A percentile compares a stretch with the other conserved stretches of the same genome.
Evolutionary conservation across 345 rosid species (phyloP).

Genomic region (Heritiera fomes): DNA sequence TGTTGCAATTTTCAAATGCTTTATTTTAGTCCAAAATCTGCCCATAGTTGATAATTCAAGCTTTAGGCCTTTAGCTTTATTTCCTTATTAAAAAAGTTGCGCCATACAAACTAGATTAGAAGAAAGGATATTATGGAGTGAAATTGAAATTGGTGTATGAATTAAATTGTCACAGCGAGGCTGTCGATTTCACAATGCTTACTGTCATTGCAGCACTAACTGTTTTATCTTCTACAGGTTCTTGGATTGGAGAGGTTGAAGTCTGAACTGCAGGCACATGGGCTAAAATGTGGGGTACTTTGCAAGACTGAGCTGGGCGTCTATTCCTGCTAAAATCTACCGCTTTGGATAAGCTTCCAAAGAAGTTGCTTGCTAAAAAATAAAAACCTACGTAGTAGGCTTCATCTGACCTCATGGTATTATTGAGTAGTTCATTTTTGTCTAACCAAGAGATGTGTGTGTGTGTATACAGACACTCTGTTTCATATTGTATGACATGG

Average conservation of each 20-base stretch:
- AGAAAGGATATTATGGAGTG: background rate
- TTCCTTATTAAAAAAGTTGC: background rate
- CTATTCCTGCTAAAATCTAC: constrained; percentile 73
- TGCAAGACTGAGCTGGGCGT: constrained; percentile 87
- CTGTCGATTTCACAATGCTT: background rate
- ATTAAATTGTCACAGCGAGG: background rate
- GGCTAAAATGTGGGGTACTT: constrained; percentile 91
- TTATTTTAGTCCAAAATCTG: background rate
- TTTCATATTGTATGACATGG: background rate
- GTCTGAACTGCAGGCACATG: constrained; percentile 63
- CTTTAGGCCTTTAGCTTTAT: too few relatives aligned
- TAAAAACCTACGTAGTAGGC: constrained; percentile 32
- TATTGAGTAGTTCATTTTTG: background rate
- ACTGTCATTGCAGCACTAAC: background rate
- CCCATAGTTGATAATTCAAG: background rate
- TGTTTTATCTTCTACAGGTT: constrained; percentile 36
- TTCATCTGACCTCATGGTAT: constrained; percentile 1
- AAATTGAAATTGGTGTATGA: background rate
- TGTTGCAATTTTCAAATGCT: constrained; percentile 6
- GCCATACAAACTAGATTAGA: background rate
- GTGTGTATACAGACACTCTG: background rate
- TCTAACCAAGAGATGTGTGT: background rate
- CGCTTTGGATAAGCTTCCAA: constrained; percentile 82
- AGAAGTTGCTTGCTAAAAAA: constrained; percentile 81
- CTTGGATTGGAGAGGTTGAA: constrained; percentile 88